phyloP scores from a whole-genome alignment of 768 basidiomycete genomes.

The Russula ochroleuca region DNA sequence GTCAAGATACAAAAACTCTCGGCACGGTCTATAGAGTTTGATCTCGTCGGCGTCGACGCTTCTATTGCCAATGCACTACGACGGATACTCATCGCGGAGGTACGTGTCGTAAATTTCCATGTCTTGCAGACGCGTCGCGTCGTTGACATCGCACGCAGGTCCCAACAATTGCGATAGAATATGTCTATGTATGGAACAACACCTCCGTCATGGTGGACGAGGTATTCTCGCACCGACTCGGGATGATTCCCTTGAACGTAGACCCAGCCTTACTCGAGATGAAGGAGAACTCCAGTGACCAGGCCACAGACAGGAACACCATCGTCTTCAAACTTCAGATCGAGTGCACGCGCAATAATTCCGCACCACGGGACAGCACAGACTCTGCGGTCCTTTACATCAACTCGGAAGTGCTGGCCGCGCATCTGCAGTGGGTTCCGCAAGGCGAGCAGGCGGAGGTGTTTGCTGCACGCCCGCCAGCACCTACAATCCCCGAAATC shows the following conservation, averaged over 20 bases:
- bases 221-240: conserved; percentile 86
- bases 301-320: conserved; percentile 85
- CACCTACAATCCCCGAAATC: conserved; percentile 73
- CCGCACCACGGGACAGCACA: conserved; percentile 46
- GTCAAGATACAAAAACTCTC: conserved; percentile 78
- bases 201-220: conserved; percentile 93
- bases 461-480: conserved; percentile 51
- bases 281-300: conserved; percentile 46
- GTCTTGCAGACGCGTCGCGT: background rate
- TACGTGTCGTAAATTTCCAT: conserved; percentile 34
- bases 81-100: conserved; percentile 91
- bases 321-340: conserved; percentile 75
- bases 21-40: conserved; percentile 84
- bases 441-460: conserved; percentile 74
- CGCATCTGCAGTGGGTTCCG: conserved; percentile 69
- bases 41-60: conserved; percentile 92
- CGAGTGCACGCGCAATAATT: conserved; percentile 58
- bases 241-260: conserved; percentile 82
- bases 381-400: conserved; percentile 48
- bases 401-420: conserved; percentile 65
- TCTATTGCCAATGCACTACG: conserved; percentile 94
- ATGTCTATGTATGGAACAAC: conserved; percentile 92
- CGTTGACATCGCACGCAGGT: conserved; percentile 47
- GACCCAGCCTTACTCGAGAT: conserved; percentile 73
- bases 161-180: conserved; percentile 85